Evolutionary conservation across 768 basidiomycete species (phyloP).

Genomic region (Phanerodontia chrysosporium): DNA sequence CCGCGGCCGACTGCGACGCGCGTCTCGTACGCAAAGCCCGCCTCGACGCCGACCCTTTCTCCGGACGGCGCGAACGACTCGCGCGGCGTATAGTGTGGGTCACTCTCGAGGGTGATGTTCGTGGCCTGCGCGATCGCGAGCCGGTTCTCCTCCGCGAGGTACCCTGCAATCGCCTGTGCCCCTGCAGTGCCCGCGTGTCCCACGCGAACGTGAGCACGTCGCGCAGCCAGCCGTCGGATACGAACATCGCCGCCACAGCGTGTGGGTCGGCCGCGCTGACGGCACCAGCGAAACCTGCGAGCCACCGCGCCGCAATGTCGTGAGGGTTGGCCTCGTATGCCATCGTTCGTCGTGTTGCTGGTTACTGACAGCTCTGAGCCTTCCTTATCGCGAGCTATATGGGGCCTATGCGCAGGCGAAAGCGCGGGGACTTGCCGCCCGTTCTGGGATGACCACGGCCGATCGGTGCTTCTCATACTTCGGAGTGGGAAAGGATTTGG

Average conservation of each 20-base stretch:
- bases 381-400: too few species aligned
- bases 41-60: conserved; percentile 26
- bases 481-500: too few species aligned
- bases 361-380: too few species aligned
- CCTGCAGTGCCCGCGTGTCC: conserved; percentile 36
- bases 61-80: conserved; percentile 10
- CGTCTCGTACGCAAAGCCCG: conserved; percentile 36
- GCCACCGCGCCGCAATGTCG: conserved; percentile 19
- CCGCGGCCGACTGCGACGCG: conserved; percentile 29
- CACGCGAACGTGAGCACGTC: conserved; percentile 42
- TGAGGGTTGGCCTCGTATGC: not conserved
- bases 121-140: conserved; percentile 14
- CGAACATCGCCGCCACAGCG: conserved; percentile 24
- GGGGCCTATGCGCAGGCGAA: too few species aligned
- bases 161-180: conserved; percentile 30
- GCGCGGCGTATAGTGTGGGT: conserved; percentile 16
- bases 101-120: conserved; percentile 25
- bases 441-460: too few species aligned
- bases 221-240: conserved; percentile 34
- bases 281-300: conserved; percentile 20
- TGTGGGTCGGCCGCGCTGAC: conserved; percentile 18
- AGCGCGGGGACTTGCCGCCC: too few species aligned
- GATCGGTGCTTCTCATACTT: too few species aligned
- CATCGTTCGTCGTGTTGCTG: too few species aligned
- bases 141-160: conserved; percentile 6